Base-by-base conservation (phyloP, 768 basidiomycete genomes). In the Mycena belliarum region DNA sequence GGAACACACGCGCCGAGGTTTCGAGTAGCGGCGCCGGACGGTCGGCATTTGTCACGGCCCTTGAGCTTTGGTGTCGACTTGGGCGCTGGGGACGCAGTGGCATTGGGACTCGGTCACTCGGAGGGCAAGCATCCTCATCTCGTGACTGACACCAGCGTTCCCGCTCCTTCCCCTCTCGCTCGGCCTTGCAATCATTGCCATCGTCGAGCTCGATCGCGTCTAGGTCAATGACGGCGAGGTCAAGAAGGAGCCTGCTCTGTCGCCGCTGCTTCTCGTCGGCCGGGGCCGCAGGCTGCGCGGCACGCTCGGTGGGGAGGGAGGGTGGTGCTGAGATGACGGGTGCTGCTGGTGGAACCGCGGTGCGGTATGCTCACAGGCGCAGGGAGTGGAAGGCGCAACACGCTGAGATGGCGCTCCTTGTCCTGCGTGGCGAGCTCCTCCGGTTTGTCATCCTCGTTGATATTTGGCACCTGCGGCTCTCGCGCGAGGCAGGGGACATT, bases 31-130 rank as follows among this genome's bases (percentile, higher is more conserved):
- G 1, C 10, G 33, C 21, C 35, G 24, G 41, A 35, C 25, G 32
- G 68, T 84, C 87, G 25, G 62, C 32, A 40, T 63, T 63, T 12
- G 85, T 87, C 60, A 87, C 80, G 66, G n/a, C 88, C 86, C 73
- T 84, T 86, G 56, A 86, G 72, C 70, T 79, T 84, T 48, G 73
- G 70, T 66, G 84, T 77, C 60, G 69, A 71, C 24, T 62, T 62
- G n/a, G n/a, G n/a, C n/a, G n/a, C n/a, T n/a, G n/a, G n/a, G n/a
- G n/a, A n/a, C n/a, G n/a, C n/a, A n/a, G n/a, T n/a, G n/a, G n/a
- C n/a, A n/a, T n/a, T n/a, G n/a, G n/a, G n/a, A n/a, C n/a, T n/a
- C n/a, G n/a, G n/a, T n/a, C n/a, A n/a, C n/a, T n/a, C n/a, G n/a
- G n/a, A n/a, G n/a, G n/a, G n/a, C n/a, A n/a, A n/a, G 73, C 66